Evolutionary conservation across 1,139 yeast genomes (phyloP), one percentile per base, ranked within the genome.

Genomic region (Scheffersomyces cryptocercus): DNA sequence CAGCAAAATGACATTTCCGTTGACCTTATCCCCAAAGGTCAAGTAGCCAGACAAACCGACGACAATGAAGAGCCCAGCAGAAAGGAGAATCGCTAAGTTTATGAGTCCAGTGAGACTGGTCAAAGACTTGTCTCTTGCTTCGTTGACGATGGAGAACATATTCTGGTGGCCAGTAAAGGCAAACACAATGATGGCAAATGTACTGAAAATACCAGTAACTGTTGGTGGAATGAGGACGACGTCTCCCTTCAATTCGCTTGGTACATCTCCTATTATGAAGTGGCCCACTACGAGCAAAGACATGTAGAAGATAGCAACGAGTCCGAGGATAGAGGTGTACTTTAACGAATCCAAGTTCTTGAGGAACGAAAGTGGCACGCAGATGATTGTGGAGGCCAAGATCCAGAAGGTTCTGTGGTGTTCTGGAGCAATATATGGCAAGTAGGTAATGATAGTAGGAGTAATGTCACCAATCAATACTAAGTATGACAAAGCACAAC

Each of bases 1-100:
- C 70, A 79, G 83, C 51, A 89, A 67, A 40, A 95, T 81, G 52
- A 95, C 82, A 64, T 95, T 95, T 5, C 97, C 98, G 36, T 57
- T 55, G n/a, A 73, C 78, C 12, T 50, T 49, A 41, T 65, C 66
- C 33, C 79, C 79, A 55, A 73, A 74, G 3, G 77, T 73, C 46
- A 71, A 61, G 54, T 74, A 74, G 0, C 79, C 79, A 1, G 73
- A 44, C 36, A 73, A 50, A 0, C 79, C 79, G 30, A 74, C 79
- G 1, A 61, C 38, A 5, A 71, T 60, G 48, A 73, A 74, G 35
- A 72, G 61, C 2, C 43, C 49, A 1, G 74, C 47, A 3, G 78
- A 64, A 6, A 62, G 41, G 2, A 69, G 59, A 37, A 88, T 73
- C 3, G 95, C 82, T 4, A 73, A 52, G 37, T 70, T 64, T 35